Evolutionary conservation across 169 alveolate species (phyloP), one percentile per base, ranked within the genome.

Genomic region (Besnoitia besnoiti): DNA sequence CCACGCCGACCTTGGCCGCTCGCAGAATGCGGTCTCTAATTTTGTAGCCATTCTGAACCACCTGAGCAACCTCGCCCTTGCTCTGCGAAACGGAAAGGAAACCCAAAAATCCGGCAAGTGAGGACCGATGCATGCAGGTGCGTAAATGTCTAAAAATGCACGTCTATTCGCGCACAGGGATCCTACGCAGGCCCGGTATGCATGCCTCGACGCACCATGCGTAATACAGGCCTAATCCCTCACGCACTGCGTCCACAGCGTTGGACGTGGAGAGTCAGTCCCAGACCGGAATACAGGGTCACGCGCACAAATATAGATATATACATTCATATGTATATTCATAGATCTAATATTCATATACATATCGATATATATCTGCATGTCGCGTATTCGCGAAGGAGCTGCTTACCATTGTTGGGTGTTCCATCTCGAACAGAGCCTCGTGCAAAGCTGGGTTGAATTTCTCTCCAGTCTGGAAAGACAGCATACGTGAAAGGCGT

Each of bases 371-470:
- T 35, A 80, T 2, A 40, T 80, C 30, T 49, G 37, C 40, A 40
- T 37, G 61, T 0, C 3, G 12, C 21, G 16, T 35, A 21, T 5
- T 1, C 7, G 24, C 3, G 8, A n/a, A 30, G 37, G 37, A 33
- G 14, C 61, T 46, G 67, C 87, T 12, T 91, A 96, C 98, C 84
- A 93, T 96, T 19, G 95, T 95, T 5, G 96, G 95, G 82, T 97
- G 98, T 59, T 94, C 96, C 59, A 98, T 96, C 92, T 97, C 96
- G 92, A 97, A 97, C 90, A 98, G 95, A 24, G 99, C 99, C 90
- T 98, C 99, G 92, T 98, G 99, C 77, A 96, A 90, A 80, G 96
- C 96, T 1, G 99, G 99, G 94, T 98, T 97, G 94, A 98, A 98
- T 46, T 94, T 95, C 94, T 98, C 98, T 51, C 97, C 97, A 59